These are phyloP conservation scores for Corinectria fuckeliana DNA, from an alignment of 2,329 filamentous ascomycete species.

Conservation along the genomic window DNA sequence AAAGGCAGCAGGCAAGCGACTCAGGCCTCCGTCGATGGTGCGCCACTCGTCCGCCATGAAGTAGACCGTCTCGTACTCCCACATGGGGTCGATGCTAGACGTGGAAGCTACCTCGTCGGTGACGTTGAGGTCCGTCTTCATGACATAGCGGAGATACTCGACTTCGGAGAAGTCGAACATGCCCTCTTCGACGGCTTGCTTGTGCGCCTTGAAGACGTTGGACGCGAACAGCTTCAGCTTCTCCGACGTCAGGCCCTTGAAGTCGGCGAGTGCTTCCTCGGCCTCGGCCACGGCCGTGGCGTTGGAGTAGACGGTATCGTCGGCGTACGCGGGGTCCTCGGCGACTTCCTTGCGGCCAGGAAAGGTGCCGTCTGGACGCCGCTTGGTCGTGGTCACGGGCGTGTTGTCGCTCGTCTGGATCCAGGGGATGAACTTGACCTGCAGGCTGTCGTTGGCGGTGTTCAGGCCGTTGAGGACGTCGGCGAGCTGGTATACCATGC, in stretches of 20 bases:
- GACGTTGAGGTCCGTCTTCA: conserved; percentile 45
- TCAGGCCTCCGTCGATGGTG: conserved; percentile 44
- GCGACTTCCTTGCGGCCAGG: conserved; percentile 35
- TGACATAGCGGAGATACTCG: conserved; percentile 42
- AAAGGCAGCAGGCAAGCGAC: conserved; percentile 44
- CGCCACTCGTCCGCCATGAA: conserved; percentile 36
- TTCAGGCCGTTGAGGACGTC: conserved; percentile 67
- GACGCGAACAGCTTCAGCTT: conserved; percentile 30
- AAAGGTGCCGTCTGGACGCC: conserved; percentile 39
- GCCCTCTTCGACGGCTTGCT: conserved; percentile 38
- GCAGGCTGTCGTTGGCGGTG: conserved; percentile 51
- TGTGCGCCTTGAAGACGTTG: conserved; percentile 42
- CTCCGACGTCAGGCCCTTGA: conserved; percentile 33
- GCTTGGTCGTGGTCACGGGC: conserved; percentile 32
- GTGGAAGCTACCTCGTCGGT: conserved; percentile 44
- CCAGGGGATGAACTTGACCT: conserved; percentile 69
- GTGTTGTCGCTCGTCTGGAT: conserved; percentile 56
- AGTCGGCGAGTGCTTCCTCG: conserved; percentile 33
- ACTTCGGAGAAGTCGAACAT: conserved; percentile 42
- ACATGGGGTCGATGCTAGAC: conserved; percentile 35
- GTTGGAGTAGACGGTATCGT: conserved; percentile 31
- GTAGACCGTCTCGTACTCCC: conserved; percentile 40
- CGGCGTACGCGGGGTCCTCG: conserved; percentile 25
- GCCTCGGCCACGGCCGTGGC: conserved; percentile 34
- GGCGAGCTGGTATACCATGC: conserved; percentile 70